These are phyloP conservation scores for Fusarium sp. DNA, from an alignment of 2,329 filamentous ascomycete genomes.

Conservation along the genomic window DNA sequence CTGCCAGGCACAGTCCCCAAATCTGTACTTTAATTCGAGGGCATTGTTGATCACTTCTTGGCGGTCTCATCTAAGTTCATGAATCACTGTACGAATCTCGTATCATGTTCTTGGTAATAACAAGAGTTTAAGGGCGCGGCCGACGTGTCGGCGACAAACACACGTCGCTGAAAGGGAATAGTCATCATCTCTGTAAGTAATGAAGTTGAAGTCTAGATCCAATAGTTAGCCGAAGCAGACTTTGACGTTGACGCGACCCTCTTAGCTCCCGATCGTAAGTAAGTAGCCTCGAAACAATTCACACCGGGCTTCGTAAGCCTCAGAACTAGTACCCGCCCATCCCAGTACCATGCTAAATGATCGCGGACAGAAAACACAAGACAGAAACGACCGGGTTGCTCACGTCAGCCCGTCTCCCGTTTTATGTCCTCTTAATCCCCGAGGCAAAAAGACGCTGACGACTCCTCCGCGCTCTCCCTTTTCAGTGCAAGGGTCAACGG, in stretches of 20 bases:
- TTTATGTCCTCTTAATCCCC: constrained; percentile 17
- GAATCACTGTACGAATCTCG: constrained; percentile 26
- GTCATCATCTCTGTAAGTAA: background rate
- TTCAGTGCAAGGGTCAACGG: constrained; percentile 37
- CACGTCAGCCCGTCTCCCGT: background rate
- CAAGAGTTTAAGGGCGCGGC: background rate
- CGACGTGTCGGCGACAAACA: no score
- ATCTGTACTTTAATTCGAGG: constrained; percentile 30
- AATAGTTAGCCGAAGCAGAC: background rate
- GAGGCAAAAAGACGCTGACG: constrained; percentile 28
- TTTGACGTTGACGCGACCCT: background rate
- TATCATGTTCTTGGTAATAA: background rate
- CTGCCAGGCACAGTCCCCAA: constrained; percentile 24
- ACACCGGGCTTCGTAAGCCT: constrained; percentile 27
- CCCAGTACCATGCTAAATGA: constrained; percentile 5
- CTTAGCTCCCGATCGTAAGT: constrained; percentile 6
- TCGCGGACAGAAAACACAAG: constrained; percentile 24
- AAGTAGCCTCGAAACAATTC: constrained; percentile 7
- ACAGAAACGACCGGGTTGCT: constrained; percentile 16
- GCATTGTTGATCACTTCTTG: constrained; percentile 38
- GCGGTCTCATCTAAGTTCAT: constrained; percentile 25
- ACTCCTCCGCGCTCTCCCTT: constrained; percentile 21
- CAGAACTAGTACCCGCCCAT: constrained; percentile 14
- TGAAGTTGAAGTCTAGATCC: background rate
- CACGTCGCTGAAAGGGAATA: background rate